phyloP scores from a whole-genome alignment of 208 protist species.

The Crithidia acanthocephali region DNA sequence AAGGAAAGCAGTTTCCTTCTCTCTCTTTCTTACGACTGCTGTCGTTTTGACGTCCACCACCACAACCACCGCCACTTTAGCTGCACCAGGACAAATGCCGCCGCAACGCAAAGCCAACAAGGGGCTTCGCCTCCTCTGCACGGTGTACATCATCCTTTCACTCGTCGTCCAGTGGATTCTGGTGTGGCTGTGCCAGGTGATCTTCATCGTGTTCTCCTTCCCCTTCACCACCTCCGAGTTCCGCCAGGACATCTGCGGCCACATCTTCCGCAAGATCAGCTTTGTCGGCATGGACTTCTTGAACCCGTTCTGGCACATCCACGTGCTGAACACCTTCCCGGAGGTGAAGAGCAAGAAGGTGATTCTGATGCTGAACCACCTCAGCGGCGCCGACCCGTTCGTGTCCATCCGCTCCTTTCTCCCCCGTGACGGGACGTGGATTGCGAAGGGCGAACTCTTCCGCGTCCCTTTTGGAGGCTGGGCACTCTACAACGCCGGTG shows the following conservation, averaged over 20 bases:
- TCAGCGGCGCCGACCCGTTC: conserved; percentile 83
- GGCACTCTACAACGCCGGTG: conserved; percentile 74
- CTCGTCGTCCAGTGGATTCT: conserved; percentile 65
- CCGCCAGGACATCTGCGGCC: conserved; percentile 73
- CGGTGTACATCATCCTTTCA: conserved; percentile 57
- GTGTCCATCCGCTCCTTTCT: conserved; percentile 71
- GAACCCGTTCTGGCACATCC: conserved; percentile 85
- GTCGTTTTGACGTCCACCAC: background rate
- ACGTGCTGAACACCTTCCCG: conserved; percentile 74
- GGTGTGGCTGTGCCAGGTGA: conserved; percentile 64
- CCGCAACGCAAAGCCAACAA: conserved; percentile 22
- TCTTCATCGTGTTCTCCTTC: conserved; percentile 65
- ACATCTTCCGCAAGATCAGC: conserved; percentile 75
- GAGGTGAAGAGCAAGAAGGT: conserved; percentile 63
- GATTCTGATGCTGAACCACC: conserved; percentile 89
- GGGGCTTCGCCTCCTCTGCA: conserved; percentile 51
- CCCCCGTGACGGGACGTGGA: conserved; percentile 79
- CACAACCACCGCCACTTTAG: background rate
- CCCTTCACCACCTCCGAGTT: conserved; percentile 61
- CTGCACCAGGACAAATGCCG: background rate
- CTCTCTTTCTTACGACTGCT: no score
- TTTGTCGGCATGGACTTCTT: conserved; percentile 64
- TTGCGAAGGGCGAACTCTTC: conserved; percentile 83
- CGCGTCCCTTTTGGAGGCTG: conserved; percentile 86
- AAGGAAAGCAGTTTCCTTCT: no score